Base-by-base conservation (phyloP, 176 grass and related monocot species). In the Carex cristatella region DNA sequence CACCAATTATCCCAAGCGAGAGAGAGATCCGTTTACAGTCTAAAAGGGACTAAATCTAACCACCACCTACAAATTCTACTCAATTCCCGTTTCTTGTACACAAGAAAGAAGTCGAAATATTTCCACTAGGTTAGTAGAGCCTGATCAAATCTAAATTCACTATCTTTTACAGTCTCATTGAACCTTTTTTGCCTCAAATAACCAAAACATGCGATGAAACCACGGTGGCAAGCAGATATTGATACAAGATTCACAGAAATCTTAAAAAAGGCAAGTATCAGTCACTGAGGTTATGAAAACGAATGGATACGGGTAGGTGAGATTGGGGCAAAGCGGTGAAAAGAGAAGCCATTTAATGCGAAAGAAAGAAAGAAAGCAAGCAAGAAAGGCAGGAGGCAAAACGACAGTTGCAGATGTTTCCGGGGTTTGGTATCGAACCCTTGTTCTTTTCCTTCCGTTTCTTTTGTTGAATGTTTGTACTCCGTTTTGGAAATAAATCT, bases 271-370 rank as follows among this genome's bases (percentile, higher is more conserved):
- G 73, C 5, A 58, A 15, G 75, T 58, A 71, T 46, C 37, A 71
- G 23, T 7, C 14, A 53, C 3, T 58, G 75, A 58, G 2, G 35
- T 61, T 58, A 80, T 14, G 4, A 11, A 53, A 61, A 4, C 3
- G 12, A 40, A 37, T 18, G 57, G 13, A 3, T 77, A n/a, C 13
- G 23, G 12, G 59, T 30, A 81, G 18, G 79, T 62, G 19, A 42
- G 79, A 63, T 81, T 13, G 77, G 32, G 28, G 31, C 28, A 58
- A 18, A 83, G 80, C 80, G 61, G 80, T 67, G 61, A 37, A 66
- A 58, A 31, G 16, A 68, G 61, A 68, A 53, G 38, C 80, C 80
- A 83, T 81, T 83, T 63, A 81, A 81, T 77, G 73, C 73, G 73
- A 77, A 56, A 11, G n/a, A 49, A 73, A 11, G 9, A 23, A 48